Conservation (phyloP, 495 filamentous ascomycete species). For the Alectoria sarmentosa region DNA sequence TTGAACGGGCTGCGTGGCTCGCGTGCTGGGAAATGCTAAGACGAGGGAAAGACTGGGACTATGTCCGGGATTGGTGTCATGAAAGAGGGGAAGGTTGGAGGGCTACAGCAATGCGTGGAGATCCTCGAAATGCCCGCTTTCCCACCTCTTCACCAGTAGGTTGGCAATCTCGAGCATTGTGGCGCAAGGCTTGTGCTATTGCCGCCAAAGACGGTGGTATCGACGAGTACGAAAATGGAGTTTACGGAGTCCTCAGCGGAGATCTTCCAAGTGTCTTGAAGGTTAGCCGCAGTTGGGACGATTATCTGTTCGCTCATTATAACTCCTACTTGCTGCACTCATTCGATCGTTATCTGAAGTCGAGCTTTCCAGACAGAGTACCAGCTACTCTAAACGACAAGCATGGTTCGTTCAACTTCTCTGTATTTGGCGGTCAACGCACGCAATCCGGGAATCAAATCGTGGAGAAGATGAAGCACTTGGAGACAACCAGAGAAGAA, state of each 20-base stretch:
- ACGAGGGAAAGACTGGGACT: slow-evolving; percentile 61
- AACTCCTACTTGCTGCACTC: slow-evolving; percentile 68
- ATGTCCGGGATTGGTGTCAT: slow-evolving; percentile 73
- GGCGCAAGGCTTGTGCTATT: slow-evolving; percentile 76
- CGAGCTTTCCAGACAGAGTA: slow-evolving; percentile 38
- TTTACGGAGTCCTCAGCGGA: slow-evolving; percentile 82
- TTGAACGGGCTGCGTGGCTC: slow-evolving; percentile 82
- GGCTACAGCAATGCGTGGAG: slow-evolving; percentile 57
- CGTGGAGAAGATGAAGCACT: slow-evolving; percentile 41
- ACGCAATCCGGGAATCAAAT: slow-evolving; percentile 42
- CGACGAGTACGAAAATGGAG: slow-evolving; percentile 74
- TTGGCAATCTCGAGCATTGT: slow-evolving; percentile 49
- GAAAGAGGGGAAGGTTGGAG: slow-evolving; percentile 79
- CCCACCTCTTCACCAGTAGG: slow-evolving; percentile 3
- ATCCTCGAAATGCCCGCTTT: slow-evolving; percentile 12
- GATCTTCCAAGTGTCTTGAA: slow-evolving; percentile 68
- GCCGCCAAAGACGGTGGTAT: slow-evolving; percentile 60
- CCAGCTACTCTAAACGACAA: slow-evolving; percentile 34
- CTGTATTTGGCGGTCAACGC: slow-evolving; percentile 47
- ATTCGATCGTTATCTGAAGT: slow-evolving; percentile 55
- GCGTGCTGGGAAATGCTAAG: slow-evolving; percentile 84
- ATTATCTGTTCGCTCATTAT: slow-evolving; percentile 84
- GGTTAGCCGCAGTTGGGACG: slow-evolving; percentile 77
- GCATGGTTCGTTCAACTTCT: slow-evolving; percentile 47
- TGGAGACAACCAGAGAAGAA: slow-evolving; percentile 35